Conservation (phyloP, 2,329 filamentous ascomycete genomes). For the Pseudopyricularia javanii region DNA sequence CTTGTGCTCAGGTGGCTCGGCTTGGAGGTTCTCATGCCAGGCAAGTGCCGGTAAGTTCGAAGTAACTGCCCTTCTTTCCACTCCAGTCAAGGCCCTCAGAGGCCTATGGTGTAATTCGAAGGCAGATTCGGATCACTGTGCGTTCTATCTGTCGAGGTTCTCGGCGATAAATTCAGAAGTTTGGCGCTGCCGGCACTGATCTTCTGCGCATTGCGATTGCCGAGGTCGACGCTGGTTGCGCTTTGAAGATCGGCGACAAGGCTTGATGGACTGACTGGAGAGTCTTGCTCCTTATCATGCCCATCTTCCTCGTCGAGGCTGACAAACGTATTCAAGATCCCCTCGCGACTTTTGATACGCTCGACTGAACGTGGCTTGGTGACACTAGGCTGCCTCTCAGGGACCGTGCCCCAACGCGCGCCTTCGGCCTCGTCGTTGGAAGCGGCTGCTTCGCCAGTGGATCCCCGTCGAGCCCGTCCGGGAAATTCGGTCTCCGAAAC, state of each 20-base stretch:
- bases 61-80: not conserved
- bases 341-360: slow-evolving; percentile 39
- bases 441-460: slow-evolving; percentile 36
- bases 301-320: slow-evolving; percentile 21
- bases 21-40: not conserved
- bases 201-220: slow-evolving; percentile 52
- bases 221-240: slow-evolving; percentile 59
- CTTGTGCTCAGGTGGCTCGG: not conserved
- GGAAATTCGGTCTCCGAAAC: slow-evolving; percentile 6
- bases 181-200: slow-evolving; percentile 70
- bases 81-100: not conserved
- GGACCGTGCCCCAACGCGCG: slow-evolving; percentile 36
- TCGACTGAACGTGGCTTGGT: slow-evolving; percentile 41
- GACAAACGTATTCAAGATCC: slow-evolving; percentile 29
- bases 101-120: not conserved
- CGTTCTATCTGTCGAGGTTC: slow-evolving; percentile 34
- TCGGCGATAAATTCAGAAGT: slow-evolving; percentile 53
- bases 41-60: not conserved
- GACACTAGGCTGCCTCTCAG: slow-evolving; percentile 38
- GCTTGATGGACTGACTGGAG: slow-evolving; percentile 4
- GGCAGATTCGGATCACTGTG: not conserved
- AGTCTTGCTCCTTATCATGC: slow-evolving; percentile 2
- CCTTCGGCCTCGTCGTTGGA: slow-evolving; percentile 48
- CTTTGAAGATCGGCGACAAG: slow-evolving; percentile 34
- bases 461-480: slow-evolving; percentile 21